phyloP scores from a whole-genome alignment of 192 early-diverging fungal species.

The Funneliformis geosporum region DNA sequence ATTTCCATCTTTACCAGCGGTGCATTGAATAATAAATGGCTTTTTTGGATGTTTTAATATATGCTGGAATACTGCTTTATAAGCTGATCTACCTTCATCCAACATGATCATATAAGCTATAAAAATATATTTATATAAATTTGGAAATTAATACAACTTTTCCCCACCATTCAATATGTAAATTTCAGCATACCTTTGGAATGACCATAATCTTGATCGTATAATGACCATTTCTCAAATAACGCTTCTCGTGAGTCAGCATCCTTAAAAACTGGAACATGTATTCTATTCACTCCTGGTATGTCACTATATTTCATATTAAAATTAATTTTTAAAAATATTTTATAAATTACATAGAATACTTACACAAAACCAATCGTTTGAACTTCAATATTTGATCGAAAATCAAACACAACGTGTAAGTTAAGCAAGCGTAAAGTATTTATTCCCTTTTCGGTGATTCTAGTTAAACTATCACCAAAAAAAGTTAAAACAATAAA shows the following conservation, averaged over 20 bases:
- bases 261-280: constrained; percentile 55
- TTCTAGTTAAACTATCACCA: not conserved
- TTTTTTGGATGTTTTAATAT: constrained; percentile 44
- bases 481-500: not conserved
- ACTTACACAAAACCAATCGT: constrained; percentile 47
- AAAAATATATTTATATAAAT: not conserved
- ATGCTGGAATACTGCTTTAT: constrained; percentile 47
- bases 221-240: not conserved
- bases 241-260: constrained; percentile 51
- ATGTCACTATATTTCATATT: not conserved
- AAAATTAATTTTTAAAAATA: not conserved
- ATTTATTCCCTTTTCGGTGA: constrained; percentile 37
- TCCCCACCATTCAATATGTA: too few species aligned
- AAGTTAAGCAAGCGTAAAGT: constrained; percentile 51
- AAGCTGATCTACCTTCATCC: constrained; percentile 44
- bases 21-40: constrained; percentile 65
- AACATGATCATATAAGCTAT: constrained; percentile 49
- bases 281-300: not conserved
- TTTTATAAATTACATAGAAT: not conserved
- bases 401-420: constrained; percentile 56
- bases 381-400: constrained; percentile 53
- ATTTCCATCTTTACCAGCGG: constrained; percentile 69
- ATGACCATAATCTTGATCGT: not conserved
- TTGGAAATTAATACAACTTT: not conserved
- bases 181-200: not conserved